Percentiles rank a stretch among this genome's conserved stretches.
These are phyloP conservation scores for Xylaria intraflava DNA, from an alignment of 495 filamentous ascomycete species.

Conservation along the genomic window DNA sequence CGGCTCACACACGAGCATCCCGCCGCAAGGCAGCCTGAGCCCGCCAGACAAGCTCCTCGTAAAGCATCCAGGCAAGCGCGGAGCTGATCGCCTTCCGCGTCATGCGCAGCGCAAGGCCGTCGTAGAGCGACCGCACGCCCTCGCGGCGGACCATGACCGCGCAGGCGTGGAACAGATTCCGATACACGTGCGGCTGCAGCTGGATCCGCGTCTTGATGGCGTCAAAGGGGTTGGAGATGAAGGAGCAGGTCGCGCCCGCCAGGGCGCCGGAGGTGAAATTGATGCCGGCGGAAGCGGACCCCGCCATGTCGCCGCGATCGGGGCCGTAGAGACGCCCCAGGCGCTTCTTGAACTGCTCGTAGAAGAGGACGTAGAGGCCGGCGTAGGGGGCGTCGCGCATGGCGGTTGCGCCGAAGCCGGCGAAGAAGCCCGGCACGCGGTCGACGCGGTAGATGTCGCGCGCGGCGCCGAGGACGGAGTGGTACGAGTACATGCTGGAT, in stretches of 20 bases:
- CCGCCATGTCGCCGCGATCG: constrained; percentile 16
- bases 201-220: constrained; percentile 93
- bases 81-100: constrained; percentile 85
- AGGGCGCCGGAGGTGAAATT: constrained; percentile 77
- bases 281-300: constrained; percentile 56
- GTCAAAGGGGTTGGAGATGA: constrained; percentile 93
- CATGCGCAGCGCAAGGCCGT: constrained; percentile 83
- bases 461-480: constrained; percentile 63
- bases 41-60: constrained; percentile 81
- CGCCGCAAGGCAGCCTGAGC: constrained; percentile 59
- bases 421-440: constrained; percentile 80
- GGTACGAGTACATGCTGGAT: constrained; percentile 74
- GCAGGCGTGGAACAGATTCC: constrained; percentile 74
- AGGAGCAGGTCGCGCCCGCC: constrained; percentile 75
- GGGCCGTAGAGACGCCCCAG: constrained; percentile 40
- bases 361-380: constrained; percentile 88
- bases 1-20: constrained; percentile 16
- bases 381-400: constrained; percentile 93
- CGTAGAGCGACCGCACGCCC: constrained; percentile 72
- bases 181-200: constrained; percentile 75
- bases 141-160: constrained; percentile 75
- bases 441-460: constrained; percentile 67
- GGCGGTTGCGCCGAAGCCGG: constrained; percentile 89
- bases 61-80: constrained; percentile 91
- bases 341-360: constrained; percentile 76